Conservation (phyloP, 371 early-diverging fungal genomes). For the Synchytrium microbalum region DNA sequence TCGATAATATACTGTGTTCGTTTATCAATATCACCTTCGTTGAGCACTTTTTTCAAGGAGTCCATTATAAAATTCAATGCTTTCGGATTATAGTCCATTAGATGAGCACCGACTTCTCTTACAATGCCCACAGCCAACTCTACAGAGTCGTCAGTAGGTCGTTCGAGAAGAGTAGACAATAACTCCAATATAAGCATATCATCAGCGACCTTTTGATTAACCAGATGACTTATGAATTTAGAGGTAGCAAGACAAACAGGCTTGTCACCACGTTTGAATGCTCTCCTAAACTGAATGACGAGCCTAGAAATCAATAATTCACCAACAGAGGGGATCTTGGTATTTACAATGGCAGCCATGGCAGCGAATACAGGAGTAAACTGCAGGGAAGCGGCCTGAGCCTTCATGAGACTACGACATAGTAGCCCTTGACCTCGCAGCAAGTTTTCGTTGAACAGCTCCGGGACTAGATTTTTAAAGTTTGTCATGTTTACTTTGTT, state of each 20-base stretch:
- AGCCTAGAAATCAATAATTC: constrained; percentile 80
- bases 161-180: constrained; percentile 74
- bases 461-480: constrained; percentile 83
- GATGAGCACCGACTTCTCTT: constrained; percentile 80
- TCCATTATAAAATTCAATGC: constrained; percentile 88
- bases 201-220: constrained; percentile 84
- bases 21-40: constrained; percentile 89
- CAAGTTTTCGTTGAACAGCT: constrained; percentile 85
- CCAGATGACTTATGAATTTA: constrained; percentile 86
- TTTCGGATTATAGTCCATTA: constrained; percentile 68
- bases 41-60: constrained; percentile 82
- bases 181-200: constrained; percentile 87
- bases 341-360: constrained; percentile 81
- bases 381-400: constrained; percentile 81
- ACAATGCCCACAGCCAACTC: constrained; percentile 96
- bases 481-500: constrained; percentile 92
- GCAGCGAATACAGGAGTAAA: constrained; percentile 93
- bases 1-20: constrained; percentile 97
- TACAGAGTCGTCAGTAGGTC: constrained; percentile 93
- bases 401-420: constrained; percentile 83
- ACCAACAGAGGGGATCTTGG: constrained; percentile 86
- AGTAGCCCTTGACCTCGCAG: constrained; percentile 89
- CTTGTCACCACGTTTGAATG: constrained; percentile 89
- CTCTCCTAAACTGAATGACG: constrained; percentile 82
- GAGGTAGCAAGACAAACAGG: constrained; percentile 71